Conservation (phyloP, 305 asterid species). For the Fraxinus xanthoxyloides region DNA sequence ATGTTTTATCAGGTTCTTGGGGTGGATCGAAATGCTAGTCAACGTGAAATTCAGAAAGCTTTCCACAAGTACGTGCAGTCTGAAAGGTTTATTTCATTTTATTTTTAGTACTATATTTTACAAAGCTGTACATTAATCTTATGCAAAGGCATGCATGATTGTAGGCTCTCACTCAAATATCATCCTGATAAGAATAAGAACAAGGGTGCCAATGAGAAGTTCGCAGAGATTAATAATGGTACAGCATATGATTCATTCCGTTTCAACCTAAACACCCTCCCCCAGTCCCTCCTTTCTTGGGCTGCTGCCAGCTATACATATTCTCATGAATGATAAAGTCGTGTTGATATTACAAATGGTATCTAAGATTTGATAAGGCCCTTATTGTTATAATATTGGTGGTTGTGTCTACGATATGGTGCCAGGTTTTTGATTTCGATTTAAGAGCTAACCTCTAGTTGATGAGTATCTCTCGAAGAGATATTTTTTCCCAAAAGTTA, state of each 20-base stretch:
- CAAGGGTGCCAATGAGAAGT: slow-evolving; percentile 90
- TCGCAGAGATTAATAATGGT: slow-evolving; percentile 95
- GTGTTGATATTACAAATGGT: no score
- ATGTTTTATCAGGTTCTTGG: slow-evolving; percentile 68
- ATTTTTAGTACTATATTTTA: background rate
- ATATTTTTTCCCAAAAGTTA: no score
- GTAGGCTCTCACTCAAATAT: slow-evolving; percentile 85
- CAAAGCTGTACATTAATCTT: background rate
- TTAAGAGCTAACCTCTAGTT: no score
- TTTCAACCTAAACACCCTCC: background rate
- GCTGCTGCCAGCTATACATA: background rate
- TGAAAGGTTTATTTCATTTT: background rate
- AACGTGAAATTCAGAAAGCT: slow-evolving; percentile 91
- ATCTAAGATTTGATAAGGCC: no score
- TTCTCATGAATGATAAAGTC: no score
- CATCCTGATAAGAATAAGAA: slow-evolving; percentile 96
- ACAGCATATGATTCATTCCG: no score
- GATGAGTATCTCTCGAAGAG: no score
- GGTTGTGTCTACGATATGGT: no score
- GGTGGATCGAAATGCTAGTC: slow-evolving; percentile 72
- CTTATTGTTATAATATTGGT: no score
- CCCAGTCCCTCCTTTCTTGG: no score
- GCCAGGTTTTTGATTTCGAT: no score
- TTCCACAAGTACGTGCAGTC: slow-evolving; percentile 76
- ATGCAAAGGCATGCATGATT: slow-evolving; percentile 4